These are phyloP conservation scores for Cercis canadensis DNA, from an alignment of 306 rosid genomes.

Conservation along the genomic window DNA sequence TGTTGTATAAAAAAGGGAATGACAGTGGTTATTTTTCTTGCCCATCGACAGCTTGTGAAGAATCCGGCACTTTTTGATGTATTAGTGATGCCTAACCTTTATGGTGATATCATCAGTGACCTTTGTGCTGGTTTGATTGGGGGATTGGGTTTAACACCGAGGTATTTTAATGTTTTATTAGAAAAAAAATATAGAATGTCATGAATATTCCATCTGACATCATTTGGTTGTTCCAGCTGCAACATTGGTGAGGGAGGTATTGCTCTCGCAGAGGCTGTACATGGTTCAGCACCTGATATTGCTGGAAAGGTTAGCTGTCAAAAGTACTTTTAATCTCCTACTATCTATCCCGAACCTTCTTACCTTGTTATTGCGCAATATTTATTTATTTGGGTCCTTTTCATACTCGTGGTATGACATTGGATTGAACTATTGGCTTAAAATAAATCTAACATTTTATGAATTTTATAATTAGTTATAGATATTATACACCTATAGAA, in stretches of 20 bases:
- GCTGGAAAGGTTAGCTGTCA: constrained; percentile 87
- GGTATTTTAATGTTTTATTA: constrained; percentile 47
- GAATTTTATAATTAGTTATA: no score
- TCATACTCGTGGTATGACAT: neutral
- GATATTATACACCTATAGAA: no score
- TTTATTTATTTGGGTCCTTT: constrained; percentile 1
- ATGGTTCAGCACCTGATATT: constrained; percentile 99
- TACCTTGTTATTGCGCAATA: neutral
- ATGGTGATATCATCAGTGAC: constrained; percentile 98
- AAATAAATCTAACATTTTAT: no score
- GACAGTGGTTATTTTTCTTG: constrained; percentile 25
- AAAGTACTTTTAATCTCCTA: constrained; percentile 7
- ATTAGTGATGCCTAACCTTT: constrained; percentile 98
- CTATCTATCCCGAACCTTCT: constrained; percentile 11
- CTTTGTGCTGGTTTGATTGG: constrained; percentile 99
- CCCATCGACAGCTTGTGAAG: constrained; percentile 85
- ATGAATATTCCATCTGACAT: constrained; percentile 39
- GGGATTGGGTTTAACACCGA: constrained; percentile 98
- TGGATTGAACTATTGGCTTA: no score
- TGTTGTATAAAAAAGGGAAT: constrained; percentile 22
- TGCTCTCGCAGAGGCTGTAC: constrained; percentile 99
- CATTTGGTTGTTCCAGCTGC: constrained; percentile 57
- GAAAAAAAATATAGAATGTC: constrained; percentile 9
- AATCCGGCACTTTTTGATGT: constrained; percentile 96
- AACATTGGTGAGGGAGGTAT: constrained; percentile 99